Conservation (phyloP, 192 early-diverging fungal genomes). For the Chytriomyces hyalinus region DNA sequence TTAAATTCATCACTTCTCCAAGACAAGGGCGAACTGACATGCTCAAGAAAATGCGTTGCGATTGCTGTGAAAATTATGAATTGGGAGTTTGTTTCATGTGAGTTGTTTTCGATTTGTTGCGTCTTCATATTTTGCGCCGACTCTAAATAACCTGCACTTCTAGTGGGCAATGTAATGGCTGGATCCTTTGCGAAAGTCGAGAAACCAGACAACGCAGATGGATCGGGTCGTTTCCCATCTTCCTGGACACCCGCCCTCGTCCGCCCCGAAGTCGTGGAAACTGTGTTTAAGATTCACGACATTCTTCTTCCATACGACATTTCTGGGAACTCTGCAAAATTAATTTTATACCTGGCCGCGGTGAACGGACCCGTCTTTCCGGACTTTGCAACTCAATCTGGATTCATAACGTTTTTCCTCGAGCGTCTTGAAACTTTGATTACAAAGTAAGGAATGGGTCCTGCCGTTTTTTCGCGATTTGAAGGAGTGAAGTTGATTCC, state of each 20-base stretch:
- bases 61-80: conserved; percentile 32
- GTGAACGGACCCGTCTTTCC: conserved; percentile 37
- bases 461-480: not conserved
- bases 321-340: conserved; percentile 22
- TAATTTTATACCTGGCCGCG: conserved; percentile 20
- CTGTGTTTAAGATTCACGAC: conserved; percentile 27
- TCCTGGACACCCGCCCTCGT: conserved; percentile 26
- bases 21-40: conserved; percentile 7
- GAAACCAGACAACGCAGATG: conserved; percentile 6
- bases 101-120: not conserved
- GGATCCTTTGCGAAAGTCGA: conserved; percentile 33
- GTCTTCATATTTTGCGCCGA: conserved; percentile 4
- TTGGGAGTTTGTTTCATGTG: conserved; percentile 38
- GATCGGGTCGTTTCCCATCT: conserved; percentile 22
- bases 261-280: conserved; percentile 27
- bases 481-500: too few relatives aligned
- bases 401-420: conserved; percentile 17
- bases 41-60: conserved; percentile 14
- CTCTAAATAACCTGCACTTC: too few relatives aligned
- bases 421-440: not conserved
- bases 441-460: conserved; percentile 9
- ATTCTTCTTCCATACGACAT: conserved; percentile 14
- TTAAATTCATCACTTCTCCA: conserved; percentile 6
- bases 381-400: not conserved
- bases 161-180: conserved; percentile 27